Evolutionary conservation across 495 filamentous ascomycete species (phyloP).

Genomic region (Astrothelium macrocarpum): DNA sequence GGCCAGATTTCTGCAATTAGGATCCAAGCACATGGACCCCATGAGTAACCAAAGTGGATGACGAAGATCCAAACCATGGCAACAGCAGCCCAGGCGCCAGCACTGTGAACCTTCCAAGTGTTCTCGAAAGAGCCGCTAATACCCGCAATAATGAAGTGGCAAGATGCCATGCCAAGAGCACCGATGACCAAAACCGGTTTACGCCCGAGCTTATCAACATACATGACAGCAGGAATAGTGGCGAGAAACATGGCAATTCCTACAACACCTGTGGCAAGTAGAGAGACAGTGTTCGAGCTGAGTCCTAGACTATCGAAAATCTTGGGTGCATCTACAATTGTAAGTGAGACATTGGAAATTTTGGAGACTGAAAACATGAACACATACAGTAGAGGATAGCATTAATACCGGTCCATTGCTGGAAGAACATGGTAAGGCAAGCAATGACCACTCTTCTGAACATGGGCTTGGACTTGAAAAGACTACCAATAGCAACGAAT

Average conservation of each 20-base stretch:
- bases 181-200: constrained; percentile 32
- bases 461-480: constrained; percentile 66
- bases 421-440: constrained; percentile 63
- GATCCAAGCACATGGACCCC: constrained; percentile 60
- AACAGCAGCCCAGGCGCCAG: constrained; percentile 68
- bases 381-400: constrained; percentile 43
- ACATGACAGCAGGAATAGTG: constrained; percentile 49
- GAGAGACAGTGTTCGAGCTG: constrained; percentile 49
- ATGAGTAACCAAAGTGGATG: constrained; percentile 68
- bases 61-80: constrained; percentile 79
- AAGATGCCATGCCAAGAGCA: constrained; percentile 32
- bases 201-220: constrained; percentile 39
- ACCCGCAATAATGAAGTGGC: constrained; percentile 62
- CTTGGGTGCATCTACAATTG: constrained; percentile 51
- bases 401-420: constrained; percentile 68
- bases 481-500: constrained; percentile 59
- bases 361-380: constrained; percentile 21
- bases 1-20: constrained; percentile 68
- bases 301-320: constrained; percentile 66
- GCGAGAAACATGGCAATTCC: constrained; percentile 57
- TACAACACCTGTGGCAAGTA: constrained; percentile 71
- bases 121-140: constrained; percentile 58
- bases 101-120: constrained; percentile 47
- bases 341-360: not conserved
- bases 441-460: constrained; percentile 63